Percentiles rank a stretch among this genome's conserved stretches.
phyloP scores from a whole-genome alignment of 2,329 filamentous ascomycete species.

The Leptographium galeiforme region DNA sequence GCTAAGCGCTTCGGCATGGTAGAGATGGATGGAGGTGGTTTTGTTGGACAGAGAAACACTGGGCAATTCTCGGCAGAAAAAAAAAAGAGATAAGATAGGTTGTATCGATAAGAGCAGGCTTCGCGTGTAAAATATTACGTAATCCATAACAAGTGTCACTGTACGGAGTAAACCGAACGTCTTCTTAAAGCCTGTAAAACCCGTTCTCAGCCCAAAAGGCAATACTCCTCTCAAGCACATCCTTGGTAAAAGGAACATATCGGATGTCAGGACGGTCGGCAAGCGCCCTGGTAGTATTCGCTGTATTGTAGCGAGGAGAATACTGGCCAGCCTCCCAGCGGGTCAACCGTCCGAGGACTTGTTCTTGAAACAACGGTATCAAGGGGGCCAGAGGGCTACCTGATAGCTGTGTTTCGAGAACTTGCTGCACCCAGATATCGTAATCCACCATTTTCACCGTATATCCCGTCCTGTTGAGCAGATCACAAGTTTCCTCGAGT shows the following conservation, averaged over 20 bases:
- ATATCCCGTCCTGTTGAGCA: neutral
- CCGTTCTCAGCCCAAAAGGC: neutral
- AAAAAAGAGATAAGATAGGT: too few species aligned
- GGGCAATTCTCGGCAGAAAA: too few species aligned
- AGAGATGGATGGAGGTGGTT: too few species aligned
- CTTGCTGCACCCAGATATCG: neutral
- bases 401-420: neutral
- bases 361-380: neutral
- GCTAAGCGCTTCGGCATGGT: neutral
- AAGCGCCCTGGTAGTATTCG: neutral
- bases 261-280: neutral
- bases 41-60: too few species aligned
- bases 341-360: neutral
- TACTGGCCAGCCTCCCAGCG: neutral
- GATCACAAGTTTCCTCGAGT: neutral
- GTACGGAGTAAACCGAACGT: too few species aligned
- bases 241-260: neutral
- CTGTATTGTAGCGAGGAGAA: neutral
- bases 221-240: neutral
- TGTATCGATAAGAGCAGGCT: too few species aligned
- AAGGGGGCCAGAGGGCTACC: neutral
- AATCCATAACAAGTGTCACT: too few species aligned
- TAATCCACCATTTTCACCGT: neutral
- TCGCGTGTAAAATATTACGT: too few species aligned
- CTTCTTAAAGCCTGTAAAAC: neutral